Base-by-base conservation (phyloP, 306 rosid genomes). In the Urtica urens region DNA sequence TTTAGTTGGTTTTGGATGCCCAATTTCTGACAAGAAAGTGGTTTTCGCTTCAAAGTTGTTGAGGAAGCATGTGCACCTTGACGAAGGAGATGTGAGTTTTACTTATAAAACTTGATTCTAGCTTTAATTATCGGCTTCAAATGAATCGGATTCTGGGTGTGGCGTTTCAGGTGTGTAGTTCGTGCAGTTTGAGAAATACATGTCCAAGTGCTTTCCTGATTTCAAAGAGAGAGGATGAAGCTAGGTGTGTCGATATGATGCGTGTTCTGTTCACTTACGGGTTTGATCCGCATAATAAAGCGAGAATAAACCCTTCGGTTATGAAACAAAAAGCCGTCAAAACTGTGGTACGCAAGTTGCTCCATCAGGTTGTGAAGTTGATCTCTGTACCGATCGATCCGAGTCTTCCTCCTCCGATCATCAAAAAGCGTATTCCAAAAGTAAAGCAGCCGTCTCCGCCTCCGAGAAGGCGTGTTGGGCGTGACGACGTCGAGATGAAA, bases 401-500 rank as follows among this genome's bases (percentile, higher is more conserved):
- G 43, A 84, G 68, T 71, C 95, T 90, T 57, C 76, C 92, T 43
- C 93, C 93, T 57, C 94, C 92, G 1, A 70, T 90, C 23, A 68
- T 90, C 6, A 84, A 62, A 68, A 90, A 59, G 65, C 78, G 82
- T 51, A 93, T 92, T 12, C 97, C 95, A 48, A 90, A 84, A 74
- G 81, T 84, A 70, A 90, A 90, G 71, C 84, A 79, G 56, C 85
- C 99, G 46, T 95, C 99, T 47, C 95, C 93, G 31, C 93, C 87
- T 62, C 94, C 92, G 26, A 90, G 48, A 68, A 90, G 52, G 62
- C 78, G 99, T 16, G 80, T 90, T 59, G 95, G 95, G 34, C 87
- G 92, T 17, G 95, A 90, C 67, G 99, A 90, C 24, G 70, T 90
- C 34, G 99, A 90, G 78, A 90, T 90, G 99, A 90, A 90, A 63